phyloP scores from a whole-genome alignment of 2,329 filamentous ascomycete species.

The Scedosporium minutisporum region DNA sequence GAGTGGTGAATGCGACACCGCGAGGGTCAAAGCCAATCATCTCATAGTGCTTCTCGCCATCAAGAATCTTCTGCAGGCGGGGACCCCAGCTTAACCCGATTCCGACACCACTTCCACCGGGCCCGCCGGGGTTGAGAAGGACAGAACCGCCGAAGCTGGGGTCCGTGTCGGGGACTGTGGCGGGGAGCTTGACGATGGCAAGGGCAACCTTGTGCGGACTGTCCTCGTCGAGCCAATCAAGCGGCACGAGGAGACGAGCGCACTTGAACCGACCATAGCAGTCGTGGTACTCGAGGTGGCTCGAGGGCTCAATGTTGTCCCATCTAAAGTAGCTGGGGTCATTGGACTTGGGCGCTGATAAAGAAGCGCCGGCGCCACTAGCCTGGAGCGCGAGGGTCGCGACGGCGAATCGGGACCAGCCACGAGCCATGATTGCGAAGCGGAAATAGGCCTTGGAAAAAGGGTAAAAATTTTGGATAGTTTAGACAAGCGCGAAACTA shows the following conservation, averaged over 20 bases:
- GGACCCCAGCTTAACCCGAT: constrained; percentile 17
- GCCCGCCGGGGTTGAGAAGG: constrained; percentile 35
- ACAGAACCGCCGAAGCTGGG: constrained; percentile 31
- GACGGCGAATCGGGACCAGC: not conserved
- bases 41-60: constrained; percentile 26
- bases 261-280: constrained; percentile 31
- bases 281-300: constrained; percentile 19
- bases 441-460: not conserved
- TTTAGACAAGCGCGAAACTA: no score
- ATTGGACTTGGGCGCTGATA: not conserved
- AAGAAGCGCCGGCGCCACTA: not conserved
- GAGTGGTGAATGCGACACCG: constrained; percentile 27
- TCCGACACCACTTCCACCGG: constrained; percentile 29
- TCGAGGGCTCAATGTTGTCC: not conserved
- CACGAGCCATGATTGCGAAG: not conserved
- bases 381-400: not conserved
- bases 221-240: constrained; percentile 28
- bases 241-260: constrained; percentile 31
- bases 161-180: constrained; percentile 25
- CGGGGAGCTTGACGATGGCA: constrained; percentile 31
- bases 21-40: constrained; percentile 35
- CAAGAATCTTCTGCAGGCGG: constrained; percentile 18
- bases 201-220: constrained; percentile 23
- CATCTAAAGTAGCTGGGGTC: constrained; percentile 1
- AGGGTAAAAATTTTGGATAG: not conserved